Percentiles rank a stretch among this genome's conserved stretches.
These are phyloP conservation scores for Ceriops decandra DNA, from an alignment of 345 rosid species.

Conservation along the genomic window DNA sequence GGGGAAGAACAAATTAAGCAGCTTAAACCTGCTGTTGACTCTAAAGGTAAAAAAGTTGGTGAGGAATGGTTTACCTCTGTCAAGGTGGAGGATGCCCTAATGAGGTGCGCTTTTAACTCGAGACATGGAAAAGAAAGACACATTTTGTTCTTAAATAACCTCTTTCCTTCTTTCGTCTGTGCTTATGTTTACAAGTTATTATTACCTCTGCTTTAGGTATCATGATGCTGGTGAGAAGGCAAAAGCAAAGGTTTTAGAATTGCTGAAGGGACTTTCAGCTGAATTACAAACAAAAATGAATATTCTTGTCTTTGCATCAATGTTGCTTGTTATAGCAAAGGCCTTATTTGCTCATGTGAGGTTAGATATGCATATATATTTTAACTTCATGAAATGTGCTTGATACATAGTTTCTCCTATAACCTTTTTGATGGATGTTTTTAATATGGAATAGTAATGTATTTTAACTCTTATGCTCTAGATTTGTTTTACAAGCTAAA, in stretches of 20 bases:
- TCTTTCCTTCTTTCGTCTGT: neutral
- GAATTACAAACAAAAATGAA: slow-evolving; percentile 79
- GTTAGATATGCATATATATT: slow-evolving; percentile 37
- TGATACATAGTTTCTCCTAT: neutral
- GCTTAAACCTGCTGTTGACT: slow-evolving; percentile 79
- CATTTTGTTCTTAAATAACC: neutral
- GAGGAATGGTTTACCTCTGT: slow-evolving; percentile 93
- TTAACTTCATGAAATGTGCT: neutral
- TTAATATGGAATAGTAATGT: neutral
- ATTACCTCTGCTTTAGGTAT: slow-evolving; percentile 47
- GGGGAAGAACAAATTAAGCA: slow-evolving; percentile 96
- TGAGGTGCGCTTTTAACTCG: slow-evolving; percentile 39
- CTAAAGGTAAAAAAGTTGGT: slow-evolving; percentile 91
- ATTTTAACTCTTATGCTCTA: neutral
- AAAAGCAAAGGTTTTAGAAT: slow-evolving; percentile 65
- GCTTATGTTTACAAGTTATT: neutral
- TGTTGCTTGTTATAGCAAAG: slow-evolving; percentile 87
- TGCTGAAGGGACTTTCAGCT: slow-evolving; percentile 75
- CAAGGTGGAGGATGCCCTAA: slow-evolving; percentile 78
- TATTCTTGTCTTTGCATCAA: slow-evolving; percentile 77
- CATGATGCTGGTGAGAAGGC: slow-evolving; percentile 80
- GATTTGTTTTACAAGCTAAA: neutral
- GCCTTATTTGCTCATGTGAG: slow-evolving; percentile 87
- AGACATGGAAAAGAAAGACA: neutral
- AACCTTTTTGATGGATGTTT: neutral